Conservation (phyloP, 108 stramenopile genomes). For the Cyclostephanos tholiformis region DNA sequence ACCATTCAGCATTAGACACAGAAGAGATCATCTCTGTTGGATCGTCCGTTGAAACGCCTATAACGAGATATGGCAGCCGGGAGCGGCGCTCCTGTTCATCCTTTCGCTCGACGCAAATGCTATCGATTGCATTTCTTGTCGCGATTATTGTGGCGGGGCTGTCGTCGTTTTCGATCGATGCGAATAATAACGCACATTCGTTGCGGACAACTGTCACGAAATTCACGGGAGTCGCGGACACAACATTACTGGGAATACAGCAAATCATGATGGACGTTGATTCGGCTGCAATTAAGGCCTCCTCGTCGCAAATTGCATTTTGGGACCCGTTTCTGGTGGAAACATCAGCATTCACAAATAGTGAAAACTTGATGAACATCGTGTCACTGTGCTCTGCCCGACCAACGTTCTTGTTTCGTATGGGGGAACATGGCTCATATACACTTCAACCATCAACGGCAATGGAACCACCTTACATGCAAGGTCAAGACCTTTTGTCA, state of each 20-base stretch:
- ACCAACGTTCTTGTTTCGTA: not conserved
- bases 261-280: conserved; percentile 11
- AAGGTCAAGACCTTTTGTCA: conserved; percentile 1
- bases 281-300: conserved; percentile 8
- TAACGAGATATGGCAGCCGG: not conserved
- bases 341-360: not conserved
- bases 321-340: conserved; percentile 19
- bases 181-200: conserved; percentile 6
- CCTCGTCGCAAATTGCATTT: not conserved
- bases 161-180: conserved; percentile 11
- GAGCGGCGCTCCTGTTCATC: not conserved
- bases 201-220: conserved; percentile 27
- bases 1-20: conserved; percentile 20
- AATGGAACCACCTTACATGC: conserved; percentile 1
- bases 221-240: not conserved
- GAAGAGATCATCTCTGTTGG: conserved; percentile 14
- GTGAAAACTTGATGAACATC: conserved; percentile 7
- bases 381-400: conserved; percentile 12
- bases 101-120: not conserved
- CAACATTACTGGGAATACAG: not conserved
- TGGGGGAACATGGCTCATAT: conserved; percentile 11
- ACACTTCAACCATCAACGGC: not conserved
- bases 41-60: conserved; percentile 7
- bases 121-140: not conserved
- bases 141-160: conserved; percentile 8